A percentile compares a stretch with the other conserved stretches of the same genome.
Evolutionary conservation across 805 yeast species (phyloP).

Genomic region (Metschnikowia amazonensis): DNA sequence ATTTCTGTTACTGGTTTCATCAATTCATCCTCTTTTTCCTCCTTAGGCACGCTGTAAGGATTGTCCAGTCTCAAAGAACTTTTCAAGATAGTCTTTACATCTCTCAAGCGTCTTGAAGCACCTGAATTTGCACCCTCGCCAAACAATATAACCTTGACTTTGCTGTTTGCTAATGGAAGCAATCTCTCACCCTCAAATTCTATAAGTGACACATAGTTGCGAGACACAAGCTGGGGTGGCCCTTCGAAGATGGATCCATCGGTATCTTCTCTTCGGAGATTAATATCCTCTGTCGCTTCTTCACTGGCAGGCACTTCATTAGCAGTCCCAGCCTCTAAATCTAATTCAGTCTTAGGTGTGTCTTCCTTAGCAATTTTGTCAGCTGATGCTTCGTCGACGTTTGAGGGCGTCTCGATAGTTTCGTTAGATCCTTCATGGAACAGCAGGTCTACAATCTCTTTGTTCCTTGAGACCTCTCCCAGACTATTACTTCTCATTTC

Average conservation of each 20-base stretch:
- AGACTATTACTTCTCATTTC: neutral
- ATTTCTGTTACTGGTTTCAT: slow-evolving; percentile 33
- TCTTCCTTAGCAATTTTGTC: neutral
- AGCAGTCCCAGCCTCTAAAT: neutral
- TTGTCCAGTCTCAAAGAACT: slow-evolving; percentile 35
- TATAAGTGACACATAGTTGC: slow-evolving; percentile 52
- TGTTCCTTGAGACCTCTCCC: neutral
- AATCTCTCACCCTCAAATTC: slow-evolving; percentile 40
- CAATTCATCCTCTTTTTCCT: slow-evolving; percentile 30
- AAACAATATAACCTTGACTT: slow-evolving; percentile 42
- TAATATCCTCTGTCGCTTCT: slow-evolving; percentile 5
- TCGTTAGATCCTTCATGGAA: neutral
- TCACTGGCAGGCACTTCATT: slow-evolving; percentile 6
- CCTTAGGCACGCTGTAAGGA: slow-evolving; percentile 33
- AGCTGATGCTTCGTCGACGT: neutral
- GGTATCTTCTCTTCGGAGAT: neutral
- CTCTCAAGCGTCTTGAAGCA: slow-evolving; percentile 50
- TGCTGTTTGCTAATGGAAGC: slow-evolving; percentile 21
- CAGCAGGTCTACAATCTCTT: neutral
- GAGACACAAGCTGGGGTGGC: slow-evolving; percentile 59
- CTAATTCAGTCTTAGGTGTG: neutral
- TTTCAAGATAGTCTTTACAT: slow-evolving; percentile 46
- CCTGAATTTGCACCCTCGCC: slow-evolving; percentile 57
- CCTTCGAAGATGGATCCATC: slow-evolving; percentile 50
- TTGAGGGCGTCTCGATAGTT: neutral